Evolutionary conservation across 441 rosid genomes (phyloP), one percentile per base, ranked within the genome.

Genomic region (Theobroma grandiflorum): DNA sequence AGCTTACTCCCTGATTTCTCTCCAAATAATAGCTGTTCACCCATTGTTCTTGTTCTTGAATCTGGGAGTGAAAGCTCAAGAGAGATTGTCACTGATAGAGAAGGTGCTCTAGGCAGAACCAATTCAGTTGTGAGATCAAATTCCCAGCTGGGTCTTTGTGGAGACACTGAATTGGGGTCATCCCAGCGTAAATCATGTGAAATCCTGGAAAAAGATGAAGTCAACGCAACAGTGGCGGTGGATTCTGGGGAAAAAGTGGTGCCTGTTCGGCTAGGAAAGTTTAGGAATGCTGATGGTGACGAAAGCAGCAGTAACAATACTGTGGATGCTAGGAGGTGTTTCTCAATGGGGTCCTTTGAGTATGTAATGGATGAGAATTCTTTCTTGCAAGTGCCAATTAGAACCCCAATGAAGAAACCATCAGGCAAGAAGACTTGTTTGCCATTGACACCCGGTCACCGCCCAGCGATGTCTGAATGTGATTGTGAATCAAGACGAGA

Each of bases 301-400:
- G 97, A 88, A 82, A 87, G 88, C 61, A 85, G 90, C 72, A 63
- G 82, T 72, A 85, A 84, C 80, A 87, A 81, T 18, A 87, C 70
- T 61, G 70, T 87, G 43, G 97, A 89, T 70, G 86, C 83, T 4
- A 86, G 99, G 80, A 93, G 98, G 78, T 96, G 99, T 78, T 92
- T 88, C 68, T 96, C 99, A 12, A 96, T 96, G 99, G 99, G 97
- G 33, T 93, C 96, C 10, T 96, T 91, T 76, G 95, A 92, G 90
- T 96, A 96, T 63, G 91, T 96, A 38, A 87, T 96, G 97, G 97
- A 96, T 55, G 94, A 92, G 85, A 86, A 87, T 55, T 84, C 94
- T 38, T 78, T 83, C 35, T 85, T 96, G 87, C 90, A 87, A 84
- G 99, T 96, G 63, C 92, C 98, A 33, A 89, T 96, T 37, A 82